Percentiles rank a stretch among this genome's conserved stretches.
These are phyloP conservation scores for Amylostereum chailletii DNA, from an alignment of 1,284 basidiomycete genomes.

Conservation along the genomic window DNA sequence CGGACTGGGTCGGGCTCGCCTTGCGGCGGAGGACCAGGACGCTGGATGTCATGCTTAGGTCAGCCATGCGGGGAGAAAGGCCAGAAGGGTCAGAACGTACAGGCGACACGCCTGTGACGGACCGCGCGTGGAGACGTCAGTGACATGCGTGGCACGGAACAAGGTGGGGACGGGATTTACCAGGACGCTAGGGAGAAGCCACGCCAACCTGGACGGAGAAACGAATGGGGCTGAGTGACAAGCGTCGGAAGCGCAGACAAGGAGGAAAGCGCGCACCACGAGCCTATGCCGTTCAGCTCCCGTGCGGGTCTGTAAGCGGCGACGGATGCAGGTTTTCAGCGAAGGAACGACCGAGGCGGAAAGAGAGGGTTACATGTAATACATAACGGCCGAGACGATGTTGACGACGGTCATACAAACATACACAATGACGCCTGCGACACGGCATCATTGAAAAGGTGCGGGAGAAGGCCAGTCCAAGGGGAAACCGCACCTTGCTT, in stretches of 20 bases:
- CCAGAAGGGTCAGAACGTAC: constrained; percentile 1
- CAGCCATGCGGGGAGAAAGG: background rate
- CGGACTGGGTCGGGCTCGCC: constrained; percentile 14
- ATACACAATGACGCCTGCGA: constrained; percentile 12
- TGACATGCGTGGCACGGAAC: background rate
- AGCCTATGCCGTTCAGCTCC: constrained; percentile 8
- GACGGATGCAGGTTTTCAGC: background rate
- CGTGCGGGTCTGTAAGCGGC: constrained; percentile 1
- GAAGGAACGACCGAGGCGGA: background rate
- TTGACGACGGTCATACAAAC: constrained; percentile 9
- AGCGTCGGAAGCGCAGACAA: background rate
- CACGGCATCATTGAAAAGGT: background rate
- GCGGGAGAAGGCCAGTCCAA: background rate
- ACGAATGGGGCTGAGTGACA: background rate
- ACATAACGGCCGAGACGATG: constrained; percentile 9
- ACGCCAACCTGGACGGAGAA: background rate
- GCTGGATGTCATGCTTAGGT: constrained; percentile 7
- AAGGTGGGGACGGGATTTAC: constrained; percentile 5
- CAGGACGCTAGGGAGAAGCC: constrained; percentile 6
- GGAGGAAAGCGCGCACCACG: constrained; percentile 11
- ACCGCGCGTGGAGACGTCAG: background rate
- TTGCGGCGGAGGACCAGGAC: constrained; percentile 16
- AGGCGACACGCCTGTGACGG: constrained; percentile 9
- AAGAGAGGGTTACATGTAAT: constrained; percentile 5
- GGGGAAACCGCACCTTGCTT: constrained; percentile 8